Base-by-base conservation (phyloP, 192 early-diverging fungal genomes). In the Paraglomus brasilianum region DNA sequence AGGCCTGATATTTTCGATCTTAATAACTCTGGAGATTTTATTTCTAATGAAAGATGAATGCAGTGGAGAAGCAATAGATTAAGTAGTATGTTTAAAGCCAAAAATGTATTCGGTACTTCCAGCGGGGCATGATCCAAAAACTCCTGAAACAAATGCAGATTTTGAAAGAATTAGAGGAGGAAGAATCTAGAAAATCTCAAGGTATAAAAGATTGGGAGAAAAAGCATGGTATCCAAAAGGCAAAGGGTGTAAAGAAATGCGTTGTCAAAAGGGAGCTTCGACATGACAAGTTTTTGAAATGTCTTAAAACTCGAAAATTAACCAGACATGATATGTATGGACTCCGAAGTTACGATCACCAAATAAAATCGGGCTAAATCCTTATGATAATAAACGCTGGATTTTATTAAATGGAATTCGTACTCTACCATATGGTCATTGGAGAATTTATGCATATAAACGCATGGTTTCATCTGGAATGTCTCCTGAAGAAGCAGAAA, bases 101-200 rank as follows among this genome's bases (percentile, higher is more conserved):
- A 66, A 66, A 50, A 66, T 66, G 63, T 63, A 63, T 19, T 63
- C 60, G 44, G 60, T 63, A 11, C 60, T 63, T 45, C 60, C 60
- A 46, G 42, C 48, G 0, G 63, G 63, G 0, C 63, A 66, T 50
- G 47, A 66, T 66, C 63, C 63, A 7, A 50, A 50, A 50, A 66
- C 63, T 8, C 63, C 63, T 38, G 30, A 66, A 38, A 65, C 47
- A 49, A 15, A 66, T 8, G 7, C 63, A 14, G 48, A 66, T 66
- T 66, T 38, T 41, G 63, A 65, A 50, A 65, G 24, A 65, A 48
- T 64, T 64, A 64, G 62, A 49, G 19, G 62, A 64, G n/a, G 46
- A 64, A 48, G 24, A 48, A 48, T 64, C 4, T 47, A 47, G 46
- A 48, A 64, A 64, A 64, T 62, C n/a, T n/a, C n/a, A n/a, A n/a